Percentiles rank a stretch among this genome's conserved stretches.
phyloP scores from a whole-genome alignment of 306 rosid genomes.

The Vigna angularis region DNA sequence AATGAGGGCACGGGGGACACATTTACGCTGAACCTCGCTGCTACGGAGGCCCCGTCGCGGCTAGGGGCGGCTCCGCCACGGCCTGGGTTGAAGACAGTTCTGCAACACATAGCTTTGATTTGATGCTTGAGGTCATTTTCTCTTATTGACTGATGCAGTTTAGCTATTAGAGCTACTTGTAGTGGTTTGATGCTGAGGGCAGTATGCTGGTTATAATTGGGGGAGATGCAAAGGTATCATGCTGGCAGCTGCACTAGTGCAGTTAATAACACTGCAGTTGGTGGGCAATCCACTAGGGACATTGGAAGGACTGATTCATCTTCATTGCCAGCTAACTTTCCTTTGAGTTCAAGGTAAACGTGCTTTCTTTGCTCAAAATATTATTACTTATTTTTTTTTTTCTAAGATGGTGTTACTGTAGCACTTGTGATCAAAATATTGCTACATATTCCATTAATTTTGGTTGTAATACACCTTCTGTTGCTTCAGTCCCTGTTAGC shows the following conservation, averaged over 20 bases:
- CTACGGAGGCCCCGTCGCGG: no score
- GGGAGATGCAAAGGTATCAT: conserved; percentile 94
- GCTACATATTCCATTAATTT: conserved; percentile 4
- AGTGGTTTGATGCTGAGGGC: conserved; percentile 77
- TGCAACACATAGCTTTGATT: not conserved
- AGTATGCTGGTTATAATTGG: conserved; percentile 91
- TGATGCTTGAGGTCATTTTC: conserved; percentile 29
- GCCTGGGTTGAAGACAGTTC: no score
- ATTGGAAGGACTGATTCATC: conserved; percentile 82
- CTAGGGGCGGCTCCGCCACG: no score
- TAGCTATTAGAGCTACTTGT: conserved; percentile 53
- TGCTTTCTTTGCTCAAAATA: conserved; percentile 12
- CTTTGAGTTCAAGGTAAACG: conserved; percentile 74
- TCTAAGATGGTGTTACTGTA: conserved; percentile 9
- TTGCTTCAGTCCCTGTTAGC: conserved; percentile 8
- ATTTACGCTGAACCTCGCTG: no score
- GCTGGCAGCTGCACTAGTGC: conserved; percentile 91
- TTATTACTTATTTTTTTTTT: not conserved
- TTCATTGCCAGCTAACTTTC: conserved; percentile 71
- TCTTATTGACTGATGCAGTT: conserved; percentile 40
- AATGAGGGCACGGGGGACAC: no score
- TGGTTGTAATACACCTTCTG: conserved; percentile 18
- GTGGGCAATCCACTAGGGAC: conserved; percentile 87
- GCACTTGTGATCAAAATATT: not conserved
- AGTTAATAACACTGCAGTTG: conserved; percentile 78